phyloP scores from a whole-genome alignment of 2,329 filamentous ascomycete genomes.

The Trichoderma oligosporum region DNA sequence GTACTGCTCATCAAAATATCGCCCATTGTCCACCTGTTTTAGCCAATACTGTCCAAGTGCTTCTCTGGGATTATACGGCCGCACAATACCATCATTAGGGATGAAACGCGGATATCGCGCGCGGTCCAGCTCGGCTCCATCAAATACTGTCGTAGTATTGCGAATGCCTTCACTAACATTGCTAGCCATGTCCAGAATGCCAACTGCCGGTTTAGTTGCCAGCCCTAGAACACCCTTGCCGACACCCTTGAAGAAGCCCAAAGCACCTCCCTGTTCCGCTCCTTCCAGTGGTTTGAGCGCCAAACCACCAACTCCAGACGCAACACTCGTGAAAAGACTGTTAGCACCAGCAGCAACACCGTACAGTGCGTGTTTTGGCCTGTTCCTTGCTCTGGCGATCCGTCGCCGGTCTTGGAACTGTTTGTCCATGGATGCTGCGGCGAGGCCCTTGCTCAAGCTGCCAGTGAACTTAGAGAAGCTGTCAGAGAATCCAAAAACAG shows the following conservation, averaged over 20 bases:
- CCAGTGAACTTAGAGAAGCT: conserved; percentile 98
- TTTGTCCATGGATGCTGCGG: conserved; percentile 93
- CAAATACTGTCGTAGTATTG: conserved; percentile 98
- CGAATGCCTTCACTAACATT: conserved; percentile 97
- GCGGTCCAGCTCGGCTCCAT: conserved; percentile 88
- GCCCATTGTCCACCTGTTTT: conserved; percentile 95
- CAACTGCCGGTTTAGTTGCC: conserved; percentile 96
- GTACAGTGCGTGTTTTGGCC: conserved; percentile 95
- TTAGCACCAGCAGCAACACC: conserved; percentile 94
- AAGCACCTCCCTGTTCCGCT: conserved; percentile 88
- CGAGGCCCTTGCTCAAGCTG: conserved; percentile 92
- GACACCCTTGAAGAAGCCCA: conserved; percentile 95
- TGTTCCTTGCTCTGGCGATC: conserved; percentile 87
- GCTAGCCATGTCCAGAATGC: conserved; percentile 92
- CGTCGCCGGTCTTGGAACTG: conserved; percentile 96
- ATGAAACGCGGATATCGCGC: conserved; percentile 93
- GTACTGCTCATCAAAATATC: conserved; percentile 96
- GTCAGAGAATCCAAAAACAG: conserved; percentile 94
- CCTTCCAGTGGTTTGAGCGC: conserved; percentile 92
- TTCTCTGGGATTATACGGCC: conserved; percentile 91
- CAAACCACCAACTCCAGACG: conserved; percentile 88
- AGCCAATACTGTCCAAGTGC: conserved; percentile 97
- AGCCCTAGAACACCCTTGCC: conserved; percentile 91
- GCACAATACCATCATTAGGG: conserved; percentile 85
- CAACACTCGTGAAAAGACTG: conserved; percentile 86